Base-by-base conservation (phyloP, 2,329 filamentous ascomycete species). In the Sordariomycetes sp. region DNA sequence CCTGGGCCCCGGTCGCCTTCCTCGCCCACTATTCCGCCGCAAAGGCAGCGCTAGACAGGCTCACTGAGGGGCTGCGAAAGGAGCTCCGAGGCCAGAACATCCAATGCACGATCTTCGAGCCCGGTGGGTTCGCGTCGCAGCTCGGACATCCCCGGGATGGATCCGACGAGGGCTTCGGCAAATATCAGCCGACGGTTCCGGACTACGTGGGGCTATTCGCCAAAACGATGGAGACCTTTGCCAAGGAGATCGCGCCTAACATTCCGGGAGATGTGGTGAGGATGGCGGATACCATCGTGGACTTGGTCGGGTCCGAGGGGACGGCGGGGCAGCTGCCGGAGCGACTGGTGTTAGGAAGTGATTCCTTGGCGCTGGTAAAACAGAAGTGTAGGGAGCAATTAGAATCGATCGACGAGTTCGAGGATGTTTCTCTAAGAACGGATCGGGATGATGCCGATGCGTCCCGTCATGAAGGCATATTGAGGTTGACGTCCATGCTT, bases 241-340 rank as follows among this genome's bases (percentile, higher is more conserved):
- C 35, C 2, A 14, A 46, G 0, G 60, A 64, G 16, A 58, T 61
- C 16, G 52, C 59, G 58, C 54, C 52, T 18, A 61, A 59, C 28
- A 65, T 65, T 53, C 65, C 62, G 0, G 64, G 65, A 2, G 61
- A 64, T 37, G 46, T 64, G 3, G 52, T 18, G 4, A 64, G 61
- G 52, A 59, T 62, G 2, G 60, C 61, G 2, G 25, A 25, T 25
- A 24, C 50, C n/a, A 63, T 66, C 12, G 62, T 62, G 3, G 63
- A 64, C 48, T 57, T 64, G 2, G 54, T 66, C 25, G 35, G n/a
- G n/a, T n/a, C n/a, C n/a, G n/a, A n/a, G n/a, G n/a, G n/a, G n/a
- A n/a, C n/a, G n/a, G n/a, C n/a, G n/a, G n/a, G n/a, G n/a, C n/a
- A n/a, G n/a, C n/a, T n/a, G n/a, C n/a, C n/a, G n/a, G n/a, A n/a